Conservation (phyloP, 352 stramenopile genomes). For the Phytophthora europaea region DNA sequence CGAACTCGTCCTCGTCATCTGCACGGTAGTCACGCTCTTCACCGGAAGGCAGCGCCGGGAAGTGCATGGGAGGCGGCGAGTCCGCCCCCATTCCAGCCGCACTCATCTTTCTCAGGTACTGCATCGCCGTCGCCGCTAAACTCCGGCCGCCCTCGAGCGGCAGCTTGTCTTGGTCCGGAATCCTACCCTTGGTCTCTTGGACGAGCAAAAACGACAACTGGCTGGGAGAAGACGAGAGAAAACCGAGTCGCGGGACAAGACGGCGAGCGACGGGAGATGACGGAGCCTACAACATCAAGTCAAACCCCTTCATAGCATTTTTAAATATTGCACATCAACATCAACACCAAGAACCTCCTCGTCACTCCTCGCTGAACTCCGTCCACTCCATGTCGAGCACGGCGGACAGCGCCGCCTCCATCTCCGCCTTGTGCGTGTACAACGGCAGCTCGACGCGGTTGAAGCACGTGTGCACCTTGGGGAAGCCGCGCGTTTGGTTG, state of each 20-base stretch:
- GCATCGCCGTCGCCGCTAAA: slow-evolving; percentile 13
- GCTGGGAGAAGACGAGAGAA: neutral
- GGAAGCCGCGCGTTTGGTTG: slow-evolving; percentile 73
- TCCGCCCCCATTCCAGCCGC: slow-evolving; percentile 29
- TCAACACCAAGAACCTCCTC: neutral
- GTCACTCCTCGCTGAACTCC: slow-evolving; percentile 92
- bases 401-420: slow-evolving; percentile 95
- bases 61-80: neutral
- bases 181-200: slow-evolving; percentile 18
- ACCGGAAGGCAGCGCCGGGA: neutral
- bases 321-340: slow-evolving; percentile 42
- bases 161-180: slow-evolving; percentile 11
- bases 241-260: slow-evolving; percentile 15
- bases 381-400: slow-evolving; percentile 97
- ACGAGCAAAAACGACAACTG: neutral
- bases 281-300: neutral
- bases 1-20: slow-evolving; percentile 23
- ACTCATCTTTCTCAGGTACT: slow-evolving; percentile 29
- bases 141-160: slow-evolving; percentile 14
- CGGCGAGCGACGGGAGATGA: slow-evolving; percentile 23
- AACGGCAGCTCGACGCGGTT: slow-evolving; percentile 85
- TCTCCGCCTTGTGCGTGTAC: slow-evolving; percentile 89
- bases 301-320: slow-evolving; percentile 11
- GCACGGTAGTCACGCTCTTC: slow-evolving; percentile 14
- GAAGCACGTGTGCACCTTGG: slow-evolving; percentile 87